Base-by-base conservation (phyloP, 441 rosid species). In the Arabidopsis lyrata region DNA sequence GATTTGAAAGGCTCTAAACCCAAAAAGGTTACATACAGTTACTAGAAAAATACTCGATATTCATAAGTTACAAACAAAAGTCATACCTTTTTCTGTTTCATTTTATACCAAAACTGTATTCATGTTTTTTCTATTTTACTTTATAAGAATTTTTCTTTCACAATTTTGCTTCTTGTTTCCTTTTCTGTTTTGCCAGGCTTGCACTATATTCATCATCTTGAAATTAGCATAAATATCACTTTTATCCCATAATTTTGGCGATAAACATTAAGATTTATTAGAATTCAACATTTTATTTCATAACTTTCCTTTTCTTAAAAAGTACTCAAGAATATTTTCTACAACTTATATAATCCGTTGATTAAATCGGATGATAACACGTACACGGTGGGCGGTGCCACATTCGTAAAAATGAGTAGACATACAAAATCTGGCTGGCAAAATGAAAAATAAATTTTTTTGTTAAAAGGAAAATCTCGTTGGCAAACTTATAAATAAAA, bases 291-390 rank as follows among this genome's bases (percentile, higher is more conserved):
- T 13, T 13, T 41, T 13, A 1, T 42, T 34, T 34, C 38, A 34
- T 34, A 41, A 24, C 8, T n/a, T 29, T 44, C 6, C 5, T 64
- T 66, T n/a, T 15, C n/a, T 0, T 10, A 24, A 14, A 52, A n/a
- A 9, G 10, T 3, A 8, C 0, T 65, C 35, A 14, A 24, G 10
- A 8, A 7, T 35, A 14, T 8, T 4, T 16, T 58, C 2, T 24
- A 58, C 63, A 56, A 32, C 6, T n/a, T n/a, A n/a, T n/a, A n/a
- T n/a, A n/a, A n/a, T n/a, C n/a, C 31, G 10, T 36, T 59, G 62
- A 11, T 35, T 18, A 42, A 58, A 10, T 5, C 5, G 36, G 44
- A 18, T 16, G 15, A 32, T 5, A 42, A 42, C 18, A 41, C 48
- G 31, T 29, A 22, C 24, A 22, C 24, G 24, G 24, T 22, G 24